Conservation (phyloP, 2,329 filamentous ascomycete species). For the Pyrenophora teres region DNA sequence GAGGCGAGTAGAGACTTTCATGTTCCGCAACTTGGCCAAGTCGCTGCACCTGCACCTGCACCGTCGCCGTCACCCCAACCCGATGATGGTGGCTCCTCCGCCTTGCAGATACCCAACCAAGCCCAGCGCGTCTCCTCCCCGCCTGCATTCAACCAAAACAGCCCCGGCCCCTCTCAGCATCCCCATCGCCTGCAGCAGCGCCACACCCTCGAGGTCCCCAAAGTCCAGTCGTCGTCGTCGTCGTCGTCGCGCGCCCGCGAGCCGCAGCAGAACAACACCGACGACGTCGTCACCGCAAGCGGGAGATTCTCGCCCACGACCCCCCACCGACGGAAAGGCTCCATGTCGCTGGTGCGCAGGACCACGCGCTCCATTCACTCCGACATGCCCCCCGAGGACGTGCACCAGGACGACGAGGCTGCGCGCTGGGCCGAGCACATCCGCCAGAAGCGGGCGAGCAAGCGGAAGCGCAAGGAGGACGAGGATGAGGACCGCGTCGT, state of each 20-base stretch:
- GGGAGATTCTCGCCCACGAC: constrained; percentile 81
- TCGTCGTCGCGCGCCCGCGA: constrained; percentile 67
- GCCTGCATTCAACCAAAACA: constrained; percentile 58
- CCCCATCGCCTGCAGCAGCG: constrained; percentile 72
- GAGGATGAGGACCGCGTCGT: constrained; percentile 89
- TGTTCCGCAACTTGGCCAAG: constrained; percentile 24
- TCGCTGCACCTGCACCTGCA: neutral
- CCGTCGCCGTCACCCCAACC: constrained; percentile 15
- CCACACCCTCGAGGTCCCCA: constrained; percentile 87
- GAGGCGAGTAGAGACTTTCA: constrained; percentile 40
- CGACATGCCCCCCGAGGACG: constrained; percentile 80
- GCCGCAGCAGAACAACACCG: constrained; percentile 52
- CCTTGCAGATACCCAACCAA: constrained; percentile 45
- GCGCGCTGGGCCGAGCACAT: constrained; percentile 91
- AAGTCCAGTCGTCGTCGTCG: constrained; percentile 53
- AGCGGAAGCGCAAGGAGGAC: constrained; percentile 80
- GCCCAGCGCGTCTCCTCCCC: constrained; percentile 66
- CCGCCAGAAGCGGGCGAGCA: constrained; percentile 87
- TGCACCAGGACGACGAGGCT: constrained; percentile 86
- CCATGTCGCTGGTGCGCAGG: constrained; percentile 79
- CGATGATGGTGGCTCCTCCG: constrained; percentile 30
- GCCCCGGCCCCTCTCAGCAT: constrained; percentile 56
- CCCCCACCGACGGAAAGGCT: constrained; percentile 71
- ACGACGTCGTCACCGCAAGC: constrained; percentile 69
- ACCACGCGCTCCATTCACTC: constrained; percentile 85